Evolutionary conservation across 495 filamentous ascomycete species (phyloP).

Genomic region (Trypethelium eluteriae): DNA sequence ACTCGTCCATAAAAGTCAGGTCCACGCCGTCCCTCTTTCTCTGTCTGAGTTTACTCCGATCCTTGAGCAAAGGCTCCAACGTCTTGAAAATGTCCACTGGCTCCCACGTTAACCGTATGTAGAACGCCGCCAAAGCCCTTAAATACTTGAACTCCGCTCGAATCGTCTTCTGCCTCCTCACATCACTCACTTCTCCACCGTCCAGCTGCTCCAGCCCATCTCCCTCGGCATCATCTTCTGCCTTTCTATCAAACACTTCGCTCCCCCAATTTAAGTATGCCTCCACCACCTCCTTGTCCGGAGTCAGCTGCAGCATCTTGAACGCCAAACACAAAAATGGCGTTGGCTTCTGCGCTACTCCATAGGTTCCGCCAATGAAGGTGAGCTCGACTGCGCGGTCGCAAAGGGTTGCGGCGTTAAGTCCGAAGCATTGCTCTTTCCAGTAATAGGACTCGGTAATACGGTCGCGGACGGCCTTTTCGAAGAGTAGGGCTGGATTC

Average conservation of each 20-base stretch:
- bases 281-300: constrained; percentile 66
- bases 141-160: constrained; percentile 54
- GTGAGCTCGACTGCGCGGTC: constrained; percentile 82
- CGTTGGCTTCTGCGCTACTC: constrained; percentile 69
- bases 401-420: constrained; percentile 84
- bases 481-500: constrained; percentile 83
- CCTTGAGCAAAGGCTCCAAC: constrained; percentile 76
- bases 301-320: constrained; percentile 85
- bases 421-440: constrained; percentile 95
- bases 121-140: constrained; percentile 80
- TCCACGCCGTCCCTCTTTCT: constrained; percentile 61
- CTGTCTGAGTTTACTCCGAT: constrained; percentile 73
- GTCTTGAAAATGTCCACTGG: constrained; percentile 70
- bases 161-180: constrained; percentile 3
- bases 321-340: constrained; percentile 93
- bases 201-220: constrained; percentile 11
- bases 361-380: constrained; percentile 78
- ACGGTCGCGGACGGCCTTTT: constrained; percentile 87
- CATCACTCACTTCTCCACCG: constrained; percentile 10
- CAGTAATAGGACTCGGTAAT: constrained; percentile 93
- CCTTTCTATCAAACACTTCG: constrained; percentile 59
- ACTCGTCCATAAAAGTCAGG: constrained; percentile 82
- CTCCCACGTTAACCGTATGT: constrained; percentile 80
- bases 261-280: constrained; percentile 68
- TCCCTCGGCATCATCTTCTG: constrained; percentile 19